phyloP scores from a whole-genome alignment of 768 basidiomycete genomes.

The Calvatia gigantea region DNA sequence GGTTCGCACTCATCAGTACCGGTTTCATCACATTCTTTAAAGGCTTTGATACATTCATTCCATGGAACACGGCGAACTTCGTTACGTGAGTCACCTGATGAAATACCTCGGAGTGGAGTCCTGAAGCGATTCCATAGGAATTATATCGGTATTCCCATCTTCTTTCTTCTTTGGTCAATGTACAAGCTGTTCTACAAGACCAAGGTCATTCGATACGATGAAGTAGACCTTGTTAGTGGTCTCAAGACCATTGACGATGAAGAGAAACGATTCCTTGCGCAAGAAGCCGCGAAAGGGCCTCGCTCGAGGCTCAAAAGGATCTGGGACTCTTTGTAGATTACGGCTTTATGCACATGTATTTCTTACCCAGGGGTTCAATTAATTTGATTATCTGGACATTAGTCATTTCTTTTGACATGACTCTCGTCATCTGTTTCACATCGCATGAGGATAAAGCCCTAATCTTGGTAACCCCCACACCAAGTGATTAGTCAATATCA shows the following conservation, averaged over 20 bases:
- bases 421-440: no score
- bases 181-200: slow-evolving; percentile 39
- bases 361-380: neutral
- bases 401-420: no score
- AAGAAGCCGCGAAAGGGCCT: slow-evolving; percentile 40
- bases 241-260: slow-evolving; percentile 61
- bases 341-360: neutral
- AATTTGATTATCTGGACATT: no score
- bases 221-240: slow-evolving; percentile 61
- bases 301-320: slow-evolving; percentile 22
- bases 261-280: slow-evolving; percentile 46
- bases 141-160: slow-evolving; percentile 41
- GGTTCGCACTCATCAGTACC: slow-evolving; percentile 53
- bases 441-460: no score
- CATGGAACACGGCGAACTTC: slow-evolving; percentile 53
- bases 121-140: slow-evolving; percentile 26
- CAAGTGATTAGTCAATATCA: no score
- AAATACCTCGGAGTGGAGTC: neutral
- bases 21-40: slow-evolving; percentile 57
- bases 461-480: no score
- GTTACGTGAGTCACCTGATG: slow-evolving; percentile 45
- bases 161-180: slow-evolving; percentile 35
- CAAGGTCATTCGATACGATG: slow-evolving; percentile 35
- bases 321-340: slow-evolving; percentile 37
- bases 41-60: slow-evolving; percentile 48